Base-by-base conservation (phyloP, 2,329 filamentous ascomycete species). In the Berkeleyomyces rouxiae region DNA sequence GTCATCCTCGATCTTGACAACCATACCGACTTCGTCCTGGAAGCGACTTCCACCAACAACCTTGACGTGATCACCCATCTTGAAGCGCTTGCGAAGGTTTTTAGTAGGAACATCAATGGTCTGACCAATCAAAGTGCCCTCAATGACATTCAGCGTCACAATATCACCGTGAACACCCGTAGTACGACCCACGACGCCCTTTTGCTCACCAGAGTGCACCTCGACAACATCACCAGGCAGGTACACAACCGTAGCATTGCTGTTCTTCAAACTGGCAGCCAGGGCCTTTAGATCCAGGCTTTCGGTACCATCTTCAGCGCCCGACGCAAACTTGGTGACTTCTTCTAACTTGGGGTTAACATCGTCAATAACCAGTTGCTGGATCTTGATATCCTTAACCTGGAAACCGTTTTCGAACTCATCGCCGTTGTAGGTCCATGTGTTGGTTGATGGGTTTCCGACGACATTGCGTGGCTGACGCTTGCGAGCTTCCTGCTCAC, bases 21-120 rank as follows among this genome's bases (percentile, higher is more conserved):
- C 91, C 82, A 96, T 95, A 73, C 93, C 93, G 53, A 97, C 87
- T 74, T 99, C 93, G 68, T 96, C 93, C 62, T 88, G 84, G 72
- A 91, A 97, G 68, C 90, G 87, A 75, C 91, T 96, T 46, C 91
- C 92, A 62, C 93, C 92, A 71, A 96, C 95, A 68, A 99, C 93
- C 77, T 97, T 97, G 77, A 99, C 93, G 71, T 99, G 93, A 70
- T 99, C 93, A 78, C 93, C 93, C 66, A 91, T 82, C 67, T 82
- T 84, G 80, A 99, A 99, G 39, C 89, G 83, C 75, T 99, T 99
- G 64, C 93, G 88, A 36, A 99, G 79, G 53, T 89, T 88, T 74
- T 93, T 95, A 66, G 90, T 87, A 1, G 93, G 93, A 9, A 95
- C 91, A 71, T 97, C 92, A 55, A 99, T 93, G 4, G 81, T 84